Evolutionary conservation across 106 monocot genomes (phyloP), one percentile per base, ranked within the genome.

Genomic region (Allium fistulosum): DNA sequence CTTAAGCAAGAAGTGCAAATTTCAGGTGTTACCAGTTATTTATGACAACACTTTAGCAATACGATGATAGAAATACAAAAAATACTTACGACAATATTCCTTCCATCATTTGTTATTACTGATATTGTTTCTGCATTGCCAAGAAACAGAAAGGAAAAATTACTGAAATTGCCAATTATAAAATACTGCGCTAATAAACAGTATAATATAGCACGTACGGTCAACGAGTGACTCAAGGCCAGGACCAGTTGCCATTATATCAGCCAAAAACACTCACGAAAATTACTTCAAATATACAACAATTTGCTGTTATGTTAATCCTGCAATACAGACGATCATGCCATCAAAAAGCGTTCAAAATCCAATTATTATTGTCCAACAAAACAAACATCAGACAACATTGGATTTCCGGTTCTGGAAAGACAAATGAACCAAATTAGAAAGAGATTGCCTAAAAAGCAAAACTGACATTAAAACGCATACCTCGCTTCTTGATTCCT

Each of bases 61-160:
- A 59, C 7, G 59, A 4, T 55, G 49, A 65, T 10, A 26, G 12
- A 49, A 48, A 10, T n/a, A 15, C 6, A 67, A 7, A 52, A 16
- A 22, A 58, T 26, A 61, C 70, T 72, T 63, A 95, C 94, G 78
- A 91, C 83, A 72, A 95, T 95, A 75, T 95, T 91, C 62, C 94
- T 80, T 4, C 94, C 94, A 82, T 95, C 94, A 76, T 95, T 95
- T 37, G 94, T 95, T 48, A 95, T 95, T 55, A 95, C 81, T 59
- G 94, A 95, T 83, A 91, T 91, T 14, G 78, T 82, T 79, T 87
- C 94, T 95, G 83, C 76, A 82, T 11, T 62, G 12, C 10, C 12
- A 75, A 72, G 9, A 53, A 48, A 60, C 77, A 58, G 52, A 61
- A 62, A 10, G 8, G 11, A 65, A 49, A 49, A 18, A 2, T 26